Percentiles rank a stretch among this genome's conserved stretches.
These are phyloP conservation scores for Emericellopsis atlantica DNA, from an alignment of 2,329 filamentous ascomycete genomes.

Conservation along the genomic window DNA sequence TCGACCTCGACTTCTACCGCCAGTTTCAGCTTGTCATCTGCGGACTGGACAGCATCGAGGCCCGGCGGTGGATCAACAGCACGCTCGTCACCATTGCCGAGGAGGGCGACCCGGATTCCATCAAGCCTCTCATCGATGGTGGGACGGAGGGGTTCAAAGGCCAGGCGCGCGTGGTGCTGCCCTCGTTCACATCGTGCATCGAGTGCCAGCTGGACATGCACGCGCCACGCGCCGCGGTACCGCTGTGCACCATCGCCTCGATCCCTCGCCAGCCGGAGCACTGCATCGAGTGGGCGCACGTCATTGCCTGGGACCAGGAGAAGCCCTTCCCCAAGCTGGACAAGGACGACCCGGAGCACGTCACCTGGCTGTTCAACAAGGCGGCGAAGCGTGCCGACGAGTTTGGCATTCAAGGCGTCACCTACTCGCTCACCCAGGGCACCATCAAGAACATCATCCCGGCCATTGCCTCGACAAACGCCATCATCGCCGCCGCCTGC, in stretches of 20 bases:
- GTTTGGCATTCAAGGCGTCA: slow-evolving; percentile 85
- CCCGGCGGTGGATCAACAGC: slow-evolving; percentile 96
- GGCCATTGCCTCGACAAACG: slow-evolving; percentile 94
- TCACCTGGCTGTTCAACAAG: slow-evolving; percentile 90
- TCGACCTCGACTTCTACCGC: slow-evolving; percentile 92
- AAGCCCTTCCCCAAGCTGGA: slow-evolving; percentile 77
- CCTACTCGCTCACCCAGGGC: slow-evolving; percentile 90
- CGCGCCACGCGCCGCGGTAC: slow-evolving; percentile 90
- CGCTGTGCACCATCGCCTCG: slow-evolving; percentile 88
- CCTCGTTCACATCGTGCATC: slow-evolving; percentile 88
- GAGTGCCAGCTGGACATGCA: slow-evolving; percentile 99
- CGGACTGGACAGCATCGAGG: slow-evolving; percentile 92
- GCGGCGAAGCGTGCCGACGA: slow-evolving; percentile 70
- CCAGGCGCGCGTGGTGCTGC: slow-evolving; percentile 83
- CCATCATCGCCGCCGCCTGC: slow-evolving; percentile 87
- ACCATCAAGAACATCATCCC: slow-evolving; percentile 99
- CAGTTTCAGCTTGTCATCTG: slow-evolving; percentile 92
- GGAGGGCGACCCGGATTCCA: slow-evolving; percentile 57
- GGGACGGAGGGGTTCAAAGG: slow-evolving; percentile 98
- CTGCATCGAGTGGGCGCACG: slow-evolving; percentile 97
- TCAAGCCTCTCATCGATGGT: slow-evolving; percentile 92
- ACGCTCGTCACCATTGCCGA: slow-evolving; percentile 87
- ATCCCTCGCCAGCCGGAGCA: slow-evolving; percentile 96
- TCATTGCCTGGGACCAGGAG: slow-evolving; percentile 90
- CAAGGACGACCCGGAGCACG: slow-evolving; percentile 92